Base-by-base conservation (phyloP, 2,329 filamentous ascomycete genomes). In the Penicillium sp. region DNA sequence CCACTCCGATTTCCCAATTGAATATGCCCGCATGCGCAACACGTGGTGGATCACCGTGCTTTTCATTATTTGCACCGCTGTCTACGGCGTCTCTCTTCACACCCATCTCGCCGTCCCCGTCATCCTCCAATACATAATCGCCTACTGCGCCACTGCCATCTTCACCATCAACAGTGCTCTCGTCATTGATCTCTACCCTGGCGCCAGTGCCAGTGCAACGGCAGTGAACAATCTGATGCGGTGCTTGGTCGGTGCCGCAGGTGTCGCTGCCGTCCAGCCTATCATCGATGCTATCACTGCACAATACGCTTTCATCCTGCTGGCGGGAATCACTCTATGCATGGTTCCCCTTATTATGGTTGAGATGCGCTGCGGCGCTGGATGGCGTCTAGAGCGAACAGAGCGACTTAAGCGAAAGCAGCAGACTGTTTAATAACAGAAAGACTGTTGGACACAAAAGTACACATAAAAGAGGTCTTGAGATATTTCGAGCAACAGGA, bases 1-100 rank as follows among this genome's bases (percentile, higher is more conserved):
- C 1, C 66, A 72, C 36, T 51, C 64, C 3, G 74, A 77, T 45
- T 80, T 80, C 53, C 71, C 75, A 1, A 70, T 80, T 51, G 75
- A 77, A 58, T 59, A 61, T 40, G 67, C 67, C 21, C 67, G 67
- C 26, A 66, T 79, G 19, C 67, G 68, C n/a, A 70, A 74, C 47
- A 66, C 77, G 5, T 75, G 73, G 33, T 76, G 72, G 70, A 69
- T 78, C 53, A 69, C 69, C 7, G 59, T 63, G 1, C 43, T 74
- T 2, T 77, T 80, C 56, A 65, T 72, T 3, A 50, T 70, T 3
- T 63, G 67, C 18, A 71, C 71, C 1, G 71, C 62, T n/a, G 47
- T 65, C 18, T 77, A 79, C 43, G 66, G 65, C 3, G 43, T 67
- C 6, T 65, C 63, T 2, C 54, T 66, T 10, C 28, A 39, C 1